A percentile compares a stretch with the other conserved stretches of the same genome.
phyloP scores from a whole-genome alignment of 2,329 filamentous ascomycete species.

The Xylaria hypoxylon region DNA sequence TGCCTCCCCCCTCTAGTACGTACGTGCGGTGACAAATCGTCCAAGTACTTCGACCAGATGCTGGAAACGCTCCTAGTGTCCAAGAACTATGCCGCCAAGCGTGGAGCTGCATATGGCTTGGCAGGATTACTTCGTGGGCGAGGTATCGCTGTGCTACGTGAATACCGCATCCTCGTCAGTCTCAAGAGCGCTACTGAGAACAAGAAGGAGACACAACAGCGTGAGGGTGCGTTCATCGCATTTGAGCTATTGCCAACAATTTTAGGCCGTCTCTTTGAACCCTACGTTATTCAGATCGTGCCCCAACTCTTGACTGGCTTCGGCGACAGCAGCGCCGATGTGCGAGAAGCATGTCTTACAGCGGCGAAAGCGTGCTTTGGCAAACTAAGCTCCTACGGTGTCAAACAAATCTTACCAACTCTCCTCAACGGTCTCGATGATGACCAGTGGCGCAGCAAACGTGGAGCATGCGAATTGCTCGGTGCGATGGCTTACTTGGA shows the following conservation, averaged over 20 bases:
- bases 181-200: constrained; percentile 89
- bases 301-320: constrained; percentile 91
- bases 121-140: constrained; percentile 91
- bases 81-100: constrained; percentile 91
- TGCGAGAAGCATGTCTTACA: constrained; percentile 91
- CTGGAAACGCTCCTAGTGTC: constrained; percentile 84
- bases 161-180: constrained; percentile 86
- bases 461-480: constrained; percentile 94
- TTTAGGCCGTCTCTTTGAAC: constrained; percentile 90
- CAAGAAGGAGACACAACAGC: constrained; percentile 89
- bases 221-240: constrained; percentile 88
- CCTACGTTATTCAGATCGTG: constrained; percentile 95
- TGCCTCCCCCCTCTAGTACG: constrained; percentile 92
- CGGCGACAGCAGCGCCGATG: constrained; percentile 87
- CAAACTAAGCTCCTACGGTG: constrained; percentile 92
- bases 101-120: constrained; percentile 94
- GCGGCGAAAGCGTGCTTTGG: constrained; percentile 95
- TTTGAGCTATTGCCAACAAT: constrained; percentile 91
- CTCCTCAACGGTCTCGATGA: constrained; percentile 93
- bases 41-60: constrained; percentile 83
- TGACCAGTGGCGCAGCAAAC: constrained; percentile 97
- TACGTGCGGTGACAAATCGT: constrained; percentile 80
- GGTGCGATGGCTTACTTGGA: constrained; percentile 99
- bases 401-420: constrained; percentile 92
- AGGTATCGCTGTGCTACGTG: constrained; percentile 82